Percentiles rank a stretch among this genome's conserved stretches.
Conservation (phyloP, 106 monocot genomes). For the Agapanthus africanus region DNA sequence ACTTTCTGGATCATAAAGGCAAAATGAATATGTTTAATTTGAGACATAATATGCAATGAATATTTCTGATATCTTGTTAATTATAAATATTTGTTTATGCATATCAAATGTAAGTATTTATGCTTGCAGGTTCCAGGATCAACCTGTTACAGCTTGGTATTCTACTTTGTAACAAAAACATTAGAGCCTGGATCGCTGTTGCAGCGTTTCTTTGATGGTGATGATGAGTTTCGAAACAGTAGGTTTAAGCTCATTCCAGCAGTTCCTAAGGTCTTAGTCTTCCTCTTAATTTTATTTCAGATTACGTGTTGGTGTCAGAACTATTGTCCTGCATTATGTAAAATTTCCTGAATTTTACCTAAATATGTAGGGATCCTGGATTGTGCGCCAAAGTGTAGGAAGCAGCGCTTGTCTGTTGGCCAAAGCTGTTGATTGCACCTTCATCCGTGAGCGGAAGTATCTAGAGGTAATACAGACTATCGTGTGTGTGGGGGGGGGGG, state of each 20-base stretch:
- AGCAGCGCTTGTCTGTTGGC: conserved; percentile 78
- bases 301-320: not conserved
- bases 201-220: conserved; percentile 81
- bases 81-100: not conserved
- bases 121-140: conserved; percentile 73
- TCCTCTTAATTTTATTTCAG: not conserved
- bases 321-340: not conserved
- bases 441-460: conserved; percentile 66
- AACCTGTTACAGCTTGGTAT: conserved; percentile 87
- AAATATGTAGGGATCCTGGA: conserved; percentile 78
- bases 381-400: conserved; percentile 97
- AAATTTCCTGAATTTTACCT: not conserved
- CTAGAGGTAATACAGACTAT: conserved; percentile 61
- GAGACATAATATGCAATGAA: too few species aligned
- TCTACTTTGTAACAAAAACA: conserved; percentile 71
- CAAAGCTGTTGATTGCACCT: conserved; percentile 83
- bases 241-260: conserved; percentile 89
- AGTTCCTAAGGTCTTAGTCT: conserved; percentile 61
- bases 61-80: too few species aligned
- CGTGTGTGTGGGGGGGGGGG: too few species aligned
- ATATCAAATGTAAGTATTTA: not conserved
- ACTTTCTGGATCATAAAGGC: not conserved
- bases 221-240: conserved; percentile 91
- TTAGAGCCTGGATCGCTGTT: conserved; percentile 58
- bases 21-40: too few species aligned